Percentiles rank a stretch among this genome's conserved stretches.
These are phyloP conservation scores for Phylloporus rhodoxanthus DNA, from an alignment of 768 basidiomycete genomes.

Conservation along the genomic window DNA sequence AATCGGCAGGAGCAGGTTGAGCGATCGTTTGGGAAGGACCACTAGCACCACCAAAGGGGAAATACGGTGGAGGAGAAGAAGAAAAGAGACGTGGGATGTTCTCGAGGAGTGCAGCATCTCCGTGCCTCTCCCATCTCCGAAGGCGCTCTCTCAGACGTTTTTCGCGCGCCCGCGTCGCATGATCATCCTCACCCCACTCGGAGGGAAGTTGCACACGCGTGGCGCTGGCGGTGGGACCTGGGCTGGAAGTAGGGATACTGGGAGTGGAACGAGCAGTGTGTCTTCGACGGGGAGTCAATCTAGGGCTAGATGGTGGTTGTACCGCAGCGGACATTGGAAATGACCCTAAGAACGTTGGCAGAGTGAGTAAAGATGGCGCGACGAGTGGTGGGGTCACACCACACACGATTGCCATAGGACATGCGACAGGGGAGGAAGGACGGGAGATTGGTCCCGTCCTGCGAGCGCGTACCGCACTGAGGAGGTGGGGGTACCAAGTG, in stretches of 20 bases:
- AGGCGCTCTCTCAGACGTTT: conserved; percentile 66
- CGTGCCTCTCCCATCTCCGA: conserved; percentile 65
- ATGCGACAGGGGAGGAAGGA: conserved; percentile 52
- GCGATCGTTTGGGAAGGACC: conserved; percentile 17
- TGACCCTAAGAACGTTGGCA: conserved; percentile 7
- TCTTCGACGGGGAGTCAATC: conserved; percentile 4
- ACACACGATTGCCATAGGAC: conserved; percentile 80
- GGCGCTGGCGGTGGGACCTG: conserved; percentile 22
- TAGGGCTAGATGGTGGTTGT: conserved; percentile 8
- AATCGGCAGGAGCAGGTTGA: conserved; percentile 23
- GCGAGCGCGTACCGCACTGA: conserved; percentile 71
- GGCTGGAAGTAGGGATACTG: conserved; percentile 21
- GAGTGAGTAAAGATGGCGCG: conserved; percentile 33
- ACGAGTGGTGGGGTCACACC: conserved; percentile 79
- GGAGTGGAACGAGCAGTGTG: conserved; percentile 20
- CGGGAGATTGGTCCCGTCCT: conserved; percentile 60
- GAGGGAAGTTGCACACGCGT: conserved; percentile 10
- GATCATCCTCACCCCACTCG: conserved; percentile 65
- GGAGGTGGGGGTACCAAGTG: conserved; percentile 75
- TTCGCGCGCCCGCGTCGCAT: conserved; percentile 63
- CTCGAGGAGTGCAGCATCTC: conserved; percentile 48
- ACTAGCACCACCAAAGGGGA: conserved; percentile 1
- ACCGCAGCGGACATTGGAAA: conserved; percentile 9
- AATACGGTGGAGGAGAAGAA: conserved; percentile 16
- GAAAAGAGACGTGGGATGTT: conserved; percentile 55